A percentile compares a stretch with the other conserved stretches of the same genome.
These are phyloP conservation scores for Gyromitra esculenta DNA, from an alignment of 2,329 filamentous ascomycete species.

Conservation along the genomic window DNA sequence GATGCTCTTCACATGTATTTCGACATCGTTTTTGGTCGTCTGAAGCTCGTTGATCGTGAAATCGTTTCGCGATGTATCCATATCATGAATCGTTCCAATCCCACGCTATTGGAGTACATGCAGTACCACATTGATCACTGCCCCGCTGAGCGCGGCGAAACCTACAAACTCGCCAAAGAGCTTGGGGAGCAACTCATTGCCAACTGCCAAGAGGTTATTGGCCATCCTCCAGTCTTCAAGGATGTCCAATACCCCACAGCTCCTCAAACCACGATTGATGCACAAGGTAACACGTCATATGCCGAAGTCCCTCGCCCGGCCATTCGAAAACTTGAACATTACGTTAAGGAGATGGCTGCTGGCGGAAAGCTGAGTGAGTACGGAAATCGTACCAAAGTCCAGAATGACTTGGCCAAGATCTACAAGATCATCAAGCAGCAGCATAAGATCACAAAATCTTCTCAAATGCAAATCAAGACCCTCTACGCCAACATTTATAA, in stretches of 20 bases:
- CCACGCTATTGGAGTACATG: slow-evolving; percentile 96
- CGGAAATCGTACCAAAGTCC: slow-evolving; percentile 96
- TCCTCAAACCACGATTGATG: slow-evolving; percentile 90
- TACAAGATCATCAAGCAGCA: slow-evolving; percentile 99
- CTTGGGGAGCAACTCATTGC: slow-evolving; percentile 93
- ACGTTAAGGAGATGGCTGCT: slow-evolving; percentile 97
- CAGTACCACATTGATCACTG: slow-evolving; percentile 99
- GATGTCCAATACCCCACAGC: slow-evolving; percentile 93
- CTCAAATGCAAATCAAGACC: slow-evolving; percentile 94
- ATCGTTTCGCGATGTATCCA: slow-evolving; percentile 98
- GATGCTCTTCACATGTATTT: slow-evolving; percentile 99
- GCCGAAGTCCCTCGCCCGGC: slow-evolving; percentile 85
- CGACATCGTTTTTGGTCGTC: slow-evolving; percentile 96
- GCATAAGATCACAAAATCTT: slow-evolving; percentile 95
- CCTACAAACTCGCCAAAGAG: slow-evolving; percentile 96
- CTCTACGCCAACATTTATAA: slow-evolving; percentile 94
- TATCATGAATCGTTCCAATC: slow-evolving; percentile 99
- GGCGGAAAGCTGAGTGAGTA: slow-evolving; percentile 99
- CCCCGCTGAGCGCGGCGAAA: slow-evolving; percentile 94
- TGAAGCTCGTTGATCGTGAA: slow-evolving; percentile 92
- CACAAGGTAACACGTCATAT: slow-evolving; percentile 90
- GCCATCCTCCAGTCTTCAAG: slow-evolving; percentile 88
- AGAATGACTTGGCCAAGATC: slow-evolving; percentile 91
- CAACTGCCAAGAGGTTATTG: slow-evolving; percentile 93
- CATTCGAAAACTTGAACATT: slow-evolving; percentile 96